Base-by-base conservation (phyloP, 176 grass and related monocot genomes). In the Otatea glauca region DNA sequence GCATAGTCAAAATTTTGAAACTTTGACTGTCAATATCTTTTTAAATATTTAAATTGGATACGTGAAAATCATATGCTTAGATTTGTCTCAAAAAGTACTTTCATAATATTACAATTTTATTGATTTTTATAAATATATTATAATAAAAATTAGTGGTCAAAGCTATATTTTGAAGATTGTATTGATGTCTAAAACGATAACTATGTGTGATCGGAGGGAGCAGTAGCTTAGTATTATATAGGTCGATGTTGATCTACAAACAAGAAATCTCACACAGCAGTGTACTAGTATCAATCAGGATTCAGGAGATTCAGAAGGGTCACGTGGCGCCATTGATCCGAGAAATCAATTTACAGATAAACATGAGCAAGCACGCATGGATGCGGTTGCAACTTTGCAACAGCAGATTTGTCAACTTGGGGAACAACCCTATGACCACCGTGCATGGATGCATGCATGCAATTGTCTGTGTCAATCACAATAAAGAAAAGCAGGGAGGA, bases 401-500 rank as follows among this genome's bases (percentile, higher is more conserved):
- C 20, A 54, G 64, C 65, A 67, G 75, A 64, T 78, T 72, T 47
- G 68, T 84, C 76, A 38, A 78, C 73, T 60, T 67, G 79, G 74
- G 42, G 74, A 83, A 73, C 73, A 81, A 10, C 69, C 43, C 53
- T 70, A 47, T 53, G 69, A 13, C n/a, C 38, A 65, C 70, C 61
- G 70, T 87, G 65, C 65, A 86, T 82, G 78, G 35, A 65, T 74
- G 76, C 76, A 48, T 72, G 77, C 89, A 90, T 86, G 88, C 84
- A 79, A 20, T 87, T 87, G 84, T 84, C 89, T 62, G 80, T 69
- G 69, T 87, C 89, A 87, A 83, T 86, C 80, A 69, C 80, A 20
- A 9, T 51, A 74, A 27, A 43, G 4, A 7, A 21, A 35, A 51
- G 77, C 66, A 35, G 39, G n/a, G 21, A 10, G 38, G 1, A 21